These are phyloP conservation scores for Xylariaceae sp. DNA, from an alignment of 2,329 filamentous ascomycete genomes.

Conservation along the genomic window DNA sequence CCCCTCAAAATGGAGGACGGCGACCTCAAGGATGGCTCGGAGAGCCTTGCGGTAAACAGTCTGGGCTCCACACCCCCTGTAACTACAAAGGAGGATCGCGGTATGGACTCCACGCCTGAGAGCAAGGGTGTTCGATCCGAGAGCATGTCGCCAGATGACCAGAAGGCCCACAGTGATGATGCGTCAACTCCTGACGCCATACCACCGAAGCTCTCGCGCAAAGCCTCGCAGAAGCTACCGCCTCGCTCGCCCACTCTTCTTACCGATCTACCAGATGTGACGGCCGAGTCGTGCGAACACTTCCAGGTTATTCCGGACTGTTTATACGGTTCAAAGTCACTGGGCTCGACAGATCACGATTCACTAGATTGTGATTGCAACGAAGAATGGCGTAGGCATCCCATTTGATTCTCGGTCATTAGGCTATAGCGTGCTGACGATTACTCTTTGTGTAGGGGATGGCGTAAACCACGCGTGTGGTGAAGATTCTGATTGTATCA, in stretches of 20 bases:
- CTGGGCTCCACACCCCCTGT: conserved; percentile 20
- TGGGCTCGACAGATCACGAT: conserved; percentile 87
- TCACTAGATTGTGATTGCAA: conserved; percentile 89
- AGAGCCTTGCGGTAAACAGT: conserved; percentile 41
- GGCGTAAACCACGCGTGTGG: conserved; percentile 79
- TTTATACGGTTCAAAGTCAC: conserved; percentile 83
- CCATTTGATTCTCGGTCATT: conserved; percentile 12
- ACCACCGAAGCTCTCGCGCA: conserved; percentile 67
- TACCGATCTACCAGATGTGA: conserved; percentile 70
- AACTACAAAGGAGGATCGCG: conserved; percentile 35
- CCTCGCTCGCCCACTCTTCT: conserved; percentile 62
- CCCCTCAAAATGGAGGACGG: conserved; percentile 31
- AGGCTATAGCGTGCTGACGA: conserved; percentile 21
- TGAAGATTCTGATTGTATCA: conserved; percentile 97
- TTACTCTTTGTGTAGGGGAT: conserved; percentile 41
- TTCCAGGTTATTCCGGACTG: conserved; percentile 83
- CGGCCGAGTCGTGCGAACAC: conserved; percentile 64
- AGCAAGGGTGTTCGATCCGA: conserved; percentile 39
- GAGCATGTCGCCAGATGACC: conserved; percentile 41
- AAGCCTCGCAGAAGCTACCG: conserved; percentile 64
- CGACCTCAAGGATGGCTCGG: conserved; percentile 34
- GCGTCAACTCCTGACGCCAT: conserved; percentile 43
- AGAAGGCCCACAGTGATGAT: conserved; percentile 45
- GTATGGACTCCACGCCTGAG: conserved; percentile 37
- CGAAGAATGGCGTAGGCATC: conserved; percentile 84